Percentiles rank a stretch among this genome's conserved stretches.
These are phyloP conservation scores for Hysterium pulicare DNA, from an alignment of 2,329 filamentous ascomycete species.

Conservation along the genomic window DNA sequence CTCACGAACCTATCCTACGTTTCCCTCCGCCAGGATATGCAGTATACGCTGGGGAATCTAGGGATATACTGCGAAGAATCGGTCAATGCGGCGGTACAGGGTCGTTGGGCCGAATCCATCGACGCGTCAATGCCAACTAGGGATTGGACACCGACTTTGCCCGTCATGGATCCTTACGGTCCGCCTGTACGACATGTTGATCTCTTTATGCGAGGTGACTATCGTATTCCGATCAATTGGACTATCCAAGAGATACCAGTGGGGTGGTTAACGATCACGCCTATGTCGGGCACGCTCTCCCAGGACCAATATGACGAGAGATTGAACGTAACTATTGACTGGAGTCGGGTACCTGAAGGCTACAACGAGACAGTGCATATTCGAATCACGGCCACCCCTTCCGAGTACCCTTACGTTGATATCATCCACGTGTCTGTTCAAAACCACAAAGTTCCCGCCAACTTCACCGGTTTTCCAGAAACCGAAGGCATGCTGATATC, in stretches of 20 bases:
- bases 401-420: no score
- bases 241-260: conserved; percentile 13
- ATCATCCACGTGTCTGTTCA: no score
- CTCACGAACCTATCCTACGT: conserved; percentile 58
- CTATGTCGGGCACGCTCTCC: conserved; percentile 10
- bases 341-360: no score
- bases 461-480: no score
- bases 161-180: conserved; percentile 8
- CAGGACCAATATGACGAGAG: conserved; percentile 12
- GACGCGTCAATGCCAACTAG: not conserved
- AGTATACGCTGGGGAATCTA: conserved; percentile 15
- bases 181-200: conserved; percentile 12
- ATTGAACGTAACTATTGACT: conserved; percentile 17
- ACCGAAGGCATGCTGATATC: no score
- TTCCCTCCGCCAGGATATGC: conserved; percentile 23
- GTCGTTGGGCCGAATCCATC: not conserved
- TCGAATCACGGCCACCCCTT: no score
- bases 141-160: not conserved
- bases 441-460: no score
- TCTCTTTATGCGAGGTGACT: conserved; percentile 16
- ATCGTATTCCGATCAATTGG: conserved; percentile 15
- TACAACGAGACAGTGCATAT: no score
- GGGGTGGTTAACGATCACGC: conserved; percentile 16
- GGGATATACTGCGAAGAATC: conserved; percentile 16
- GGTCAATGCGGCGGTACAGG: not conserved